Evolutionary conservation across 768 basidiomycete species (phyloP).

Genomic region (Lyophyllum semitale): DNA sequence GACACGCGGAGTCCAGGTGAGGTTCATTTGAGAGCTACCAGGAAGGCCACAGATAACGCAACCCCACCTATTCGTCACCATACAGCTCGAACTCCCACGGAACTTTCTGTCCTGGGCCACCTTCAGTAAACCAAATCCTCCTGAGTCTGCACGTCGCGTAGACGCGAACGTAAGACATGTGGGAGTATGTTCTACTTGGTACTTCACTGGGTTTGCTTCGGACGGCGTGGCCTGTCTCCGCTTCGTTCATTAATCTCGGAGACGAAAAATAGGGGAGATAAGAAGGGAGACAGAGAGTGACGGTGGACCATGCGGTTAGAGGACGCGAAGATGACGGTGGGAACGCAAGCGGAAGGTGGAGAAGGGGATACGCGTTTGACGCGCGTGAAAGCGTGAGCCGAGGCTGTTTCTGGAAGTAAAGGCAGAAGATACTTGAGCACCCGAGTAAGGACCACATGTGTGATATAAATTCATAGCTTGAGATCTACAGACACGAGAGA

Average conservation of each 20-base stretch:
- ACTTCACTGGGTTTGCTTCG: slow-evolving; percentile 20
- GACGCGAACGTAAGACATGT: slow-evolving; percentile 72
- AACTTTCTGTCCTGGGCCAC: slow-evolving; percentile 47
- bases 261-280: slow-evolving; percentile 66
- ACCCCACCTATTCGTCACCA: slow-evolving; percentile 14
- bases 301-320: slow-evolving; percentile 71
- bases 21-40: too few species aligned
- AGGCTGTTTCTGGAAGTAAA: slow-evolving; percentile 52
- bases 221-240: slow-evolving; percentile 15
- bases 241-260: slow-evolving; percentile 31
- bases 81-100: slow-evolving; percentile 84
- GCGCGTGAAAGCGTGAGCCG: slow-evolving; percentile 41
- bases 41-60: too few species aligned
- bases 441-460: not conserved
- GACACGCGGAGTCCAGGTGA: too few species aligned
- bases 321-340: slow-evolving; percentile 53
- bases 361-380: slow-evolving; percentile 47
- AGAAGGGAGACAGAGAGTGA: slow-evolving; percentile 60
- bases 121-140: slow-evolving; percentile 75
- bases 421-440: not conserved
- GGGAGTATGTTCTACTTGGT: slow-evolving; percentile 61
- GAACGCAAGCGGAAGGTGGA: slow-evolving; percentile 74
- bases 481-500: not conserved
- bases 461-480: not conserved
- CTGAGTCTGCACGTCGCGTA: slow-evolving; percentile 78